These are phyloP conservation scores for Onygenales sp. DNA, from an alignment of 2,329 filamentous ascomycete genomes.

Conservation along the genomic window DNA sequence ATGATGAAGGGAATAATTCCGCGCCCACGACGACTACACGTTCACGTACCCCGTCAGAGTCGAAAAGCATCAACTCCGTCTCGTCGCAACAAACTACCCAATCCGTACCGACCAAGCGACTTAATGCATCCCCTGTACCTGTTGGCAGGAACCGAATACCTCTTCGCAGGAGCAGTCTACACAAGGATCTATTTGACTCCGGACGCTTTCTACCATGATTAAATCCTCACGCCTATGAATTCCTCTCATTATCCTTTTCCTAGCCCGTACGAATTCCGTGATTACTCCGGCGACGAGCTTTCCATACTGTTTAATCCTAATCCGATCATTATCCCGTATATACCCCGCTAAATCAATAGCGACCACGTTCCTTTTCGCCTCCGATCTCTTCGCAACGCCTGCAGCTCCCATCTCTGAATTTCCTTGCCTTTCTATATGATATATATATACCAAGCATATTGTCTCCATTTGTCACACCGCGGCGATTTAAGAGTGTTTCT, in stretches of 20 bases:
- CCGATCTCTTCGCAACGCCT: not conserved
- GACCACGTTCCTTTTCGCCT: too few relatives aligned
- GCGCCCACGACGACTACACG: not conserved
- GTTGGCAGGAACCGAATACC: slow-evolving; percentile 7
- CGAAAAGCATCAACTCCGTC: not conserved
- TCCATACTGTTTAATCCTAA: too few relatives aligned
- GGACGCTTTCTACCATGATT: slow-evolving; percentile 1
- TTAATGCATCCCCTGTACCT: slow-evolving; percentile 2
- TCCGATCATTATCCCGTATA: too few relatives aligned
- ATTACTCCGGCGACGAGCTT: not conserved
- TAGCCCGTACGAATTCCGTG: not conserved
- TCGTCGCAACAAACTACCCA: slow-evolving; percentile 17
- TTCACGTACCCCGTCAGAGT: not conserved
- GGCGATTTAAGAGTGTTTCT: too few relatives aligned
- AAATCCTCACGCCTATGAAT: not conserved
- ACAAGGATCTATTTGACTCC: slow-evolving; percentile 7
- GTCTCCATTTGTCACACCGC: too few relatives aligned
- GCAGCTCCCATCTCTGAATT: slow-evolving; percentile 17
- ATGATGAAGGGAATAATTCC: not conserved
- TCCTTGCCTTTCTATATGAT: slow-evolving; percentile 11
- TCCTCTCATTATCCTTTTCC: not conserved
- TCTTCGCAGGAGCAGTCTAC: slow-evolving; percentile 10
- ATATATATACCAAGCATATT: not conserved
- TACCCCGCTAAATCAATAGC: too few relatives aligned
- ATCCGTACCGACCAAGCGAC: not conserved